Conservation (phyloP, 495 filamentous ascomycete genomes). For the Wilcoxina mikolae region DNA sequence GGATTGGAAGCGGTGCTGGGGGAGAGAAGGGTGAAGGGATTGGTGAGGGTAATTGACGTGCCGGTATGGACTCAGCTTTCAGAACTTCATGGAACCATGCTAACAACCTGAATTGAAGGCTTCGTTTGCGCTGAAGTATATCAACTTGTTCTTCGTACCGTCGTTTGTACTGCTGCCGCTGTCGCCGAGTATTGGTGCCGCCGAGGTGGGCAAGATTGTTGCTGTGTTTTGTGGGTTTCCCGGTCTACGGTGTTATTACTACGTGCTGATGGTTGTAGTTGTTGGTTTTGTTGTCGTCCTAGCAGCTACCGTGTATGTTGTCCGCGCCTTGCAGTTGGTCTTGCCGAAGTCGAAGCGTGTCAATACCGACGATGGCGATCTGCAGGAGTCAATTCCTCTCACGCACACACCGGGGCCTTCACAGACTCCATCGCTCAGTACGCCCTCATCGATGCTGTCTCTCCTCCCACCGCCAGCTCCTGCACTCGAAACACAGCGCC, state of each 20-base stretch:
- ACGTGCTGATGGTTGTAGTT: conserved; percentile 26
- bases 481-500: conserved; percentile 30
- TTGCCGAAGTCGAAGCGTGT: conserved; percentile 36
- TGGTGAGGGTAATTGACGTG: conserved; percentile 36
- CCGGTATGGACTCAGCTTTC: conserved; percentile 31
- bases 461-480: conserved; percentile 18
- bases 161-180: conserved; percentile 41
- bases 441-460: background rate
- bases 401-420: conserved; percentile 9
- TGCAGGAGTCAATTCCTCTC: conserved; percentile 19
- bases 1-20: conserved; percentile 34
- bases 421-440: background rate
- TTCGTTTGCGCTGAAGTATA: conserved; percentile 40
- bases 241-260: too few species aligned
- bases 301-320: conserved; percentile 36
- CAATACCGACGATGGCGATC: conserved; percentile 29
- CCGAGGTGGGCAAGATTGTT: conserved; percentile 42
- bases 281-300: conserved; percentile 38
- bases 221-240: conserved; percentile 36
- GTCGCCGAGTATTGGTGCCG: conserved; percentile 36
- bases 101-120: conserved; percentile 27
- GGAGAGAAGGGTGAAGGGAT: conserved; percentile 32
- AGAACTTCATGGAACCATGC: background rate
- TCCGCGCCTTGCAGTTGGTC: conserved; percentile 36
- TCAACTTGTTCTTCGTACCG: conserved; percentile 42